Evolutionary conservation across 179 eudicot species (phyloP), one percentile per base, ranked within the genome.

Genomic region (Spergularia azorica): DNA sequence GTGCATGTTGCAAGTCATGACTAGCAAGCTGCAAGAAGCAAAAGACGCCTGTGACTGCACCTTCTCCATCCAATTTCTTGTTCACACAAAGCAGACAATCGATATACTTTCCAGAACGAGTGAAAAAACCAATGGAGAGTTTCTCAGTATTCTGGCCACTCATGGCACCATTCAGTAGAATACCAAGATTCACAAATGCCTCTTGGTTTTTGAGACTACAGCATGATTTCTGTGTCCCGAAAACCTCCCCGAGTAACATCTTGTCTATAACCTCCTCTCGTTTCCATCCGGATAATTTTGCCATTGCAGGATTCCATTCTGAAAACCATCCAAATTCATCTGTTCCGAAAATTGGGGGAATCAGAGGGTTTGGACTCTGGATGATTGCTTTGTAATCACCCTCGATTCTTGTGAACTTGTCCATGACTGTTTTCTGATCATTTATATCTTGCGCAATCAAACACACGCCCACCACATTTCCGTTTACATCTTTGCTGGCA

Each of bases 1-100:
- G 86, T 2, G 99, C 97, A 74, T 91, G 97, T 48, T 91, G 99
- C 80, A 95, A 84, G 76, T 95, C 99, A 38, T 79, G 97, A 84
- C 99, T 95, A 57, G 99, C 97, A 59, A 95, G 86, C 88, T 95
- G 99, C 86, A 95, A 80, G 85, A 95, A 95, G 82, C 97, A 95
- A 79, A 95, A 95, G 38, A 89, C 77, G 6, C 99, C 99, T 12
- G 94, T 95, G 13, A 93, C 83, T 0, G 86, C 67, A 43, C 97
- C 97, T 79, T 93, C 97, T 5, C 81, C 79, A 54, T 93, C 94
- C 73, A 91, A 15, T 74, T 88, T 91, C 81, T 89, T 88, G 89
- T 86, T 91, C 48, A 88, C 92, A 71, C 97, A 90, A 52, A 95
- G 87, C 56, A 95, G 77, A 76, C 97, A 91, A 17, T 91, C 95